Percentiles rank a stretch among this genome's conserved stretches.
These are phyloP conservation scores for Lactarius evosmus DNA, from an alignment of 768 basidiomycete species.

Conservation along the genomic window DNA sequence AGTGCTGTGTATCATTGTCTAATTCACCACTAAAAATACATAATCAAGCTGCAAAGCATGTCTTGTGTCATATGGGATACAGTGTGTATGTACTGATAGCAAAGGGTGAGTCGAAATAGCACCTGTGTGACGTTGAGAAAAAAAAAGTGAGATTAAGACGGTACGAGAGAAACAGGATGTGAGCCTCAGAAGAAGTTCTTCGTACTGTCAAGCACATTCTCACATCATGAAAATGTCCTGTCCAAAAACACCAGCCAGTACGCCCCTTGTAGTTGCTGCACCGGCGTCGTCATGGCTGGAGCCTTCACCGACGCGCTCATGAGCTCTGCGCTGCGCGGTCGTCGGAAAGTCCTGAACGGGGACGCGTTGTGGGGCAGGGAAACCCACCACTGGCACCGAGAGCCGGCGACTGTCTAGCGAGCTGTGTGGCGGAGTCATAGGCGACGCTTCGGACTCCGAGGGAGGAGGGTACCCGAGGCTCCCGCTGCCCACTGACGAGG, in stretches of 20 bases:
- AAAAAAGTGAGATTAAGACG: neutral
- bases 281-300: neutral
- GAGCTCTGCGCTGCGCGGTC: neutral
- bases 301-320: neutral
- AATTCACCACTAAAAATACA: constrained; percentile 21
- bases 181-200: constrained; percentile 10
- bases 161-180: neutral
- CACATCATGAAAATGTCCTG: constrained; percentile 12
- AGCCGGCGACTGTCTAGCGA: constrained; percentile 10
- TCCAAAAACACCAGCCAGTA: constrained; percentile 2
- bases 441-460: constrained; percentile 23
- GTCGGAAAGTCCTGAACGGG: constrained; percentile 5
- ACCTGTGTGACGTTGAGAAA: neutral
- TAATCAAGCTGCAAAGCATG: constrained; percentile 13
- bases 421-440: constrained; percentile 24
- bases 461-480: constrained; percentile 1
- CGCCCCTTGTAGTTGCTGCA: neutral
- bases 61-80: constrained; percentile 11
- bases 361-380: neutral
- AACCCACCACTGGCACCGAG: neutral
- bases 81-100: constrained; percentile 12
- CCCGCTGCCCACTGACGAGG: constrained; percentile 20
- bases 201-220: neutral
- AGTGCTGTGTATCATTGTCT: constrained; percentile 16
- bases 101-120: constrained; percentile 10